These are phyloP conservation scores for Debaryomyces sp. DNA, from an alignment of 1,139 yeast genomes.

Conservation along the genomic window DNA sequence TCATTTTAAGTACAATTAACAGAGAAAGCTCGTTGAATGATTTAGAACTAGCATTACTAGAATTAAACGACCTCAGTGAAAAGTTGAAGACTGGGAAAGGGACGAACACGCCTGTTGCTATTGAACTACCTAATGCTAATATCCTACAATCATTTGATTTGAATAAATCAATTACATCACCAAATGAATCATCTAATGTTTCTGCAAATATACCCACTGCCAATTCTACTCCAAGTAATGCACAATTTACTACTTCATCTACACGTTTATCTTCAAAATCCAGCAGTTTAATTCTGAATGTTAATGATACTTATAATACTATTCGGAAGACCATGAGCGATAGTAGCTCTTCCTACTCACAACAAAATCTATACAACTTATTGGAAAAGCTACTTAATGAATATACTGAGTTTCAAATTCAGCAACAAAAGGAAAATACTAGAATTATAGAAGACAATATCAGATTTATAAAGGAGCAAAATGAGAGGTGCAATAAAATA, in stretches of 20 bases:
- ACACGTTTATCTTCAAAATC: background rate
- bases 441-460: conserved; percentile 17
- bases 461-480: conserved; percentile 12
- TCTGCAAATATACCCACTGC: background rate
- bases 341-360: background rate
- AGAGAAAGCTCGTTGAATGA: conserved; percentile 25
- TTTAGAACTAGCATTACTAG: conserved; percentile 32
- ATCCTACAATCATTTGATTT: conserved; percentile 2
- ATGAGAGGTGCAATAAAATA: conserved; percentile 14
- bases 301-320: background rate
- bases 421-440: conserved; percentile 15
- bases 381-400: conserved; percentile 16
- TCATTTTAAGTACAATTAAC: conserved; percentile 19
- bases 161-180: conserved; percentile 3
- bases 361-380: conserved; percentile 10
- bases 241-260: background rate
- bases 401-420: conserved; percentile 14
- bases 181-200: background rate
- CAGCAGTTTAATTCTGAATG: background rate
- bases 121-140: conserved; percentile 1
- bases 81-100: conserved; percentile 32
- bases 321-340: background rate
- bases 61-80: conserved; percentile 37
- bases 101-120: conserved; percentile 17
- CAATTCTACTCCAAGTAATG: background rate